phyloP scores from a whole-genome alignment of 2,329 filamentous ascomycete genomes.

The Venturia oleaginea region DNA sequence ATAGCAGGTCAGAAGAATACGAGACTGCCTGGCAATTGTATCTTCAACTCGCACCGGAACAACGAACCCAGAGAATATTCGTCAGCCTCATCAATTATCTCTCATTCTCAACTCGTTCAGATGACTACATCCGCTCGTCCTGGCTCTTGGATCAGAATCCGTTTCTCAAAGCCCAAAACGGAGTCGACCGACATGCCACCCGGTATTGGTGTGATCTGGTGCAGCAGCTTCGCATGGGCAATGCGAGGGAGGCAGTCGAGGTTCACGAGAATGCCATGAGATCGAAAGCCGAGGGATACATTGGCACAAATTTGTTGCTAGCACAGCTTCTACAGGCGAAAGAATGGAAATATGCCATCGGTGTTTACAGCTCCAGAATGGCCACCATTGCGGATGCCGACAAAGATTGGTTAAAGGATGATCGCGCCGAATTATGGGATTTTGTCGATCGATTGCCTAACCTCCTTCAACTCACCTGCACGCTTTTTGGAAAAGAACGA shows the following conservation, averaged over 20 bases:
- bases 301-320: conserved; percentile 4
- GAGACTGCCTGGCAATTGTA: conserved; percentile 9
- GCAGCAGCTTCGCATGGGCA: background rate
- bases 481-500: background rate
- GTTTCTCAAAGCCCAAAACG: background rate
- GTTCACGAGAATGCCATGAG: background rate
- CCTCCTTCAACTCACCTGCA: background rate
- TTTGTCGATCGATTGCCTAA: background rate
- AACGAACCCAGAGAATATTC: background rate
- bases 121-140: background rate
- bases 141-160: background rate
- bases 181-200: background rate
- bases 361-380: background rate
- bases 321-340: conserved; percentile 5
- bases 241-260: background rate
- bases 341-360: conserved; percentile 6
- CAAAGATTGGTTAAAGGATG: conserved; percentile 6
- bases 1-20: background rate
- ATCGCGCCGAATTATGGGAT: background rate
- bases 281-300: conserved; percentile 1
- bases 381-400: background rate
- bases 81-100: conserved; percentile 8
- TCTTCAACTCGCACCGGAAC: background rate
- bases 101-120: conserved; percentile 4
- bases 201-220: background rate